These are phyloP conservation scores for Babesia gibsoni DNA, from an alignment of 169 alveolate genomes.

Conservation along the genomic window DNA sequence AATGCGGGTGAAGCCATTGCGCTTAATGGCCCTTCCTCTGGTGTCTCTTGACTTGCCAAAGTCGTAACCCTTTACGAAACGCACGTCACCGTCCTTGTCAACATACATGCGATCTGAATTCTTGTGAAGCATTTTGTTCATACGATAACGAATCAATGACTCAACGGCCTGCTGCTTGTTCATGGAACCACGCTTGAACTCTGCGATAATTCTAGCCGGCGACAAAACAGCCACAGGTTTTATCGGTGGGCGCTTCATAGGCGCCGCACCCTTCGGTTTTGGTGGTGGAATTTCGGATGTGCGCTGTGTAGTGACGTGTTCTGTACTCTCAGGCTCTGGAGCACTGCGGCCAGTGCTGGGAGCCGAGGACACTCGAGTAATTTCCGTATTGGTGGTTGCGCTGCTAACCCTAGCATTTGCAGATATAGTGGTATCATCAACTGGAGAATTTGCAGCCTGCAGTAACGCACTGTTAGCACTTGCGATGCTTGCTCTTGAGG, in stretches of 20 bases:
- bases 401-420: too few relatives aligned
- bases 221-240: constrained; percentile 44
- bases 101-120: constrained; percentile 46
- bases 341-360: too few relatives aligned
- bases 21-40: constrained; percentile 2
- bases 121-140: constrained; percentile 51
- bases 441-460: too few relatives aligned
- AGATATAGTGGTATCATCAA: too few relatives aligned
- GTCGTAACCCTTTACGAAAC: constrained; percentile 58
- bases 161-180: constrained; percentile 58
- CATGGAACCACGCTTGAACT: constrained; percentile 39
- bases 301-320: too few relatives aligned
- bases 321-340: too few relatives aligned
- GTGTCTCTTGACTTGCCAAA: constrained; percentile 49
- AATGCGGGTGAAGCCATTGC: constrained; percentile 59
- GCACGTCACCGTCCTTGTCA: constrained; percentile 64
- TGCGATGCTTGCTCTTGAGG: too few relatives aligned
- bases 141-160: constrained; percentile 42
- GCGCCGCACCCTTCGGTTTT: background rate
- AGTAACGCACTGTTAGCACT: too few relatives aligned
- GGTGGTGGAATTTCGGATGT: too few relatives aligned
- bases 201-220: constrained; percentile 51
- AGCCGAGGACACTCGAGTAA: too few relatives aligned
- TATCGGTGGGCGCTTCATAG: constrained; percentile 1
- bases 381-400: too few relatives aligned